Conservation (phyloP, 2,329 filamentous ascomycete species). For the Penicillium capsulatum region DNA sequence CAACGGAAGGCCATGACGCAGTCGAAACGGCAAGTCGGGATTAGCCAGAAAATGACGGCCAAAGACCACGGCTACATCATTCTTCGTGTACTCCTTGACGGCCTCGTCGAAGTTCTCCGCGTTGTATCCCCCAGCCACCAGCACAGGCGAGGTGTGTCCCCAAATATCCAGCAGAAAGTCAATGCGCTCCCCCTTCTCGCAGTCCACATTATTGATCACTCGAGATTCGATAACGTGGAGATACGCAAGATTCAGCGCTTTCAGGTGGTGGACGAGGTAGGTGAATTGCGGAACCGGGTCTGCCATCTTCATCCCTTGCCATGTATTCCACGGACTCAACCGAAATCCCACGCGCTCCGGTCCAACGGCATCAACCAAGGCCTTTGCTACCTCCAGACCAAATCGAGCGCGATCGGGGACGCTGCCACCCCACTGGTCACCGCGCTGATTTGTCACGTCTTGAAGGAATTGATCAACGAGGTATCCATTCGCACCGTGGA, state of each 20-base stretch:
- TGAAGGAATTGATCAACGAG: constrained; percentile 50
- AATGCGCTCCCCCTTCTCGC: constrained; percentile 21
- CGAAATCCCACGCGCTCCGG: constrained; percentile 41
- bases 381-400: constrained; percentile 47
- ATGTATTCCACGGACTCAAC: constrained; percentile 38
- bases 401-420: constrained; percentile 52
- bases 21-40: too few species aligned
- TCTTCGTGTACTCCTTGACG: constrained; percentile 22
- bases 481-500: constrained; percentile 49
- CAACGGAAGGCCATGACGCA: too few species aligned
- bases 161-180: constrained; percentile 44
- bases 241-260: constrained; percentile 53
- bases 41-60: constrained; percentile 28
- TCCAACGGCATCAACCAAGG: constrained; percentile 42
- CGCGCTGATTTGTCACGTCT: constrained; percentile 45
- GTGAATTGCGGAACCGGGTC: constrained; percentile 61
- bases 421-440: constrained; percentile 48
- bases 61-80: constrained; percentile 32
- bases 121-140: constrained; percentile 48
- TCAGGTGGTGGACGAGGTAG: constrained; percentile 51
- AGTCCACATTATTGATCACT: constrained; percentile 7
- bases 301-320: constrained; percentile 51
- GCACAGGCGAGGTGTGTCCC: constrained; percentile 44
- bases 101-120: constrained; percentile 33
- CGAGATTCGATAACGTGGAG: constrained; percentile 59